Evolutionary conservation across 2,329 filamentous ascomycete genomes (phyloP).

Genomic region (Zalaria sp.): DNA sequence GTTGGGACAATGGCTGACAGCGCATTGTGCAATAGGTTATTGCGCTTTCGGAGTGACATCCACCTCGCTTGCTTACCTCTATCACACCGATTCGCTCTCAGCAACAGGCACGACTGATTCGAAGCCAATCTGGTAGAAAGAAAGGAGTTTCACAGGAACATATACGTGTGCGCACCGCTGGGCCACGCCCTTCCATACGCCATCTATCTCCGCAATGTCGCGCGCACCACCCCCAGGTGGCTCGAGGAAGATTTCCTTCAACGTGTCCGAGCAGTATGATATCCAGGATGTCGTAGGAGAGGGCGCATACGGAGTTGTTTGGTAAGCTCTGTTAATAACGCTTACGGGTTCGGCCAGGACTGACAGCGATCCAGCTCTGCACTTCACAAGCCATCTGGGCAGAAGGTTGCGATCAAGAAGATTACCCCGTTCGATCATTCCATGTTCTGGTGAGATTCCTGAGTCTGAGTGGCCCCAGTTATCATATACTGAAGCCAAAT

Average conservation of each 20-base stretch:
- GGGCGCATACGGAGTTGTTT: constrained; percentile 95
- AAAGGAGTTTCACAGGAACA: too few relatives aligned
- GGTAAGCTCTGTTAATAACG: constrained; percentile 43
- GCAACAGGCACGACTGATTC: too few relatives aligned
- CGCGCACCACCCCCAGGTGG: constrained; percentile 27
- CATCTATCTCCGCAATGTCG: constrained; percentile 7
- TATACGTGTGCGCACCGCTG: too few relatives aligned
- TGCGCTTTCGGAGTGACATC: too few relatives aligned
- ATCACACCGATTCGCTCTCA: too few relatives aligned
- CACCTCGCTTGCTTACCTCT: too few relatives aligned
- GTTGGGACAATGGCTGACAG: too few relatives aligned
- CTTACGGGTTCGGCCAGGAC: not conserved
- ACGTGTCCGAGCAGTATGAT: constrained; percentile 98
- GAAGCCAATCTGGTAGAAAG: too few relatives aligned
- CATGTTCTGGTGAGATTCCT: constrained; percentile 39
- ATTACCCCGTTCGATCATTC: constrained; percentile 98
- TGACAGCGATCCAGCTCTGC: constrained; percentile 54
- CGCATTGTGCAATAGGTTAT: too few relatives aligned
- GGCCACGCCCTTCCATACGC: too few relatives aligned
- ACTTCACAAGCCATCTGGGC: constrained; percentile 91
- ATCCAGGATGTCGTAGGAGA: constrained; percentile 99
- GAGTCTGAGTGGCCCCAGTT: not conserved
- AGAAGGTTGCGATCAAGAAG: constrained; percentile 99
- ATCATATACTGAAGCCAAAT: constrained; percentile 31
- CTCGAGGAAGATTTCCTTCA: constrained; percentile 94